phyloP scores from a whole-genome alignment of 306 rosid genomes.

The Malus domestica region ASM211411v1 NC_041803.1:3161501-3162000 shows the following conservation, averaged over 20 bases:
- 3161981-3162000: slow-evolving; percentile 33
- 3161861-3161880: neutral
- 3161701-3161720: slow-evolving; percentile 26
- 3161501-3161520: slow-evolving; percentile 17
- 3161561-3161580: slow-evolving; percentile 4
- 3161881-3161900: neutral
- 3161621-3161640: slow-evolving; percentile 8
- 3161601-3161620: slow-evolving; percentile 3
- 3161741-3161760: slow-evolving; percentile 39
- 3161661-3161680: slow-evolving; percentile 51
- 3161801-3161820: neutral
- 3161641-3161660: slow-evolving; percentile 16
- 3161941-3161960: slow-evolving; percentile 56
- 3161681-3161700: slow-evolving; percentile 43
- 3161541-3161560: slow-evolving; percentile 12
- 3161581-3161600: slow-evolving; percentile 17
- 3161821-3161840: no score
- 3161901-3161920: slow-evolving; percentile 31
- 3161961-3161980: slow-evolving; percentile 50
- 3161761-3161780: slow-evolving; percentile 57
- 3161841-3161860: no score
- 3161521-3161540: slow-evolving; percentile 16
- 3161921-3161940: slow-evolving; percentile 46
- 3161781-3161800: neutral
- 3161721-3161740: slow-evolving; percentile 43